phyloP scores from a whole-genome alignment of 2,329 filamentous ascomycete genomes.

The Didymella keratinophila region DNA sequence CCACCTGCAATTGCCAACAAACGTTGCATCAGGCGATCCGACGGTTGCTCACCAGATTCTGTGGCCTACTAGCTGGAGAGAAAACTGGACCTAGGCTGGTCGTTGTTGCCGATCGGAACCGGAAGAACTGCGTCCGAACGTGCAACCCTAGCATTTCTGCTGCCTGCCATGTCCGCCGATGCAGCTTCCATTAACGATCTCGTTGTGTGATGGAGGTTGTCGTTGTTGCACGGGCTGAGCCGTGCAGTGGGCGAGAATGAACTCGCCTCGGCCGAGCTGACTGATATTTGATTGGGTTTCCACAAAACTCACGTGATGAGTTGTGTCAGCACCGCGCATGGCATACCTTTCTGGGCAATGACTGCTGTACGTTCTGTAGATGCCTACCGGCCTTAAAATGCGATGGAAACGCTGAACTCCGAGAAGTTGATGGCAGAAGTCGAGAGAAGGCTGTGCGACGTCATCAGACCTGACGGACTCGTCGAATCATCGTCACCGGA shows the following conservation, averaged over 20 bases:
- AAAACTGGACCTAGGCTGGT: neutral
- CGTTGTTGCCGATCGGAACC: constrained; percentile 1
- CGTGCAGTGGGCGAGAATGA: constrained; percentile 1
- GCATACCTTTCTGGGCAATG: neutral
- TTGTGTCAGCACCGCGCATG: constrained; percentile 12
- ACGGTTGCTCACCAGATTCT: neutral
- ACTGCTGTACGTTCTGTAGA: neutral
- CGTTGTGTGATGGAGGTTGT: neutral
- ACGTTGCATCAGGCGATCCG: neutral
- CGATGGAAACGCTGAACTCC: neutral
- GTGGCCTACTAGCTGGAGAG: neutral
- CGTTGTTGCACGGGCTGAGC: neutral
- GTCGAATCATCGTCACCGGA: constrained; percentile 15
- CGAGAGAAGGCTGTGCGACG: neutral
- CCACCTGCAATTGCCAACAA: neutral
- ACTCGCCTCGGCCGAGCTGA: constrained; percentile 4
- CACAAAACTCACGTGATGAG: constrained; percentile 4
- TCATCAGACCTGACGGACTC: neutral
- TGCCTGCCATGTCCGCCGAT: neutral
- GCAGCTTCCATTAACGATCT: neutral
- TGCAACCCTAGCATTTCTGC: neutral
- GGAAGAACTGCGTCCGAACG: neutral
- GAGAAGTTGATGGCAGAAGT: neutral
- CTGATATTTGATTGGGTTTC: no score
- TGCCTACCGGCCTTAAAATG: constrained; percentile 1